These are phyloP conservation scores for Linnemannia zychae DNA, from an alignment of 192 early-diverging fungal genomes.

Conservation along the genomic window DNA sequence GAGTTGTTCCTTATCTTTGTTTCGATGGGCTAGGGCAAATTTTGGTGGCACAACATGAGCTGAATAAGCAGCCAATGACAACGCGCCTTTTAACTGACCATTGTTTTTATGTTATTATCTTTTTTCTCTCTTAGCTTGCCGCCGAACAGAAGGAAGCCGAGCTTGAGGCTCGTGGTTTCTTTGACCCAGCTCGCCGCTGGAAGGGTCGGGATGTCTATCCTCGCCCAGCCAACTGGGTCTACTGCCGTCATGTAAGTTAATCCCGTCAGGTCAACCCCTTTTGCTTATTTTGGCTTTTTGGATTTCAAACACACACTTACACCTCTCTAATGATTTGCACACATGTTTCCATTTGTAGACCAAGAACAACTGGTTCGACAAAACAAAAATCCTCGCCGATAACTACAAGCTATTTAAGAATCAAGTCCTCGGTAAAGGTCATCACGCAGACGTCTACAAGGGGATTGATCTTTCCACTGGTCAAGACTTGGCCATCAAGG, in stretches of 20 bases:
- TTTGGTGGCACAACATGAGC: background rate
- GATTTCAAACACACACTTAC: no score
- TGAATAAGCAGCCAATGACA: background rate
- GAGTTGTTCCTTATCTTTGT: no score
- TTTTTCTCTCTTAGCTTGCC: constrained; percentile 23
- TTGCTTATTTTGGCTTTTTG: background rate
- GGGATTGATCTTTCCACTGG: constrained; percentile 47
- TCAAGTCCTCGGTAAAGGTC: constrained; percentile 50
- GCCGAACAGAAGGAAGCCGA: constrained; percentile 52
- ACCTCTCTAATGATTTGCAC: constrained; percentile 6
- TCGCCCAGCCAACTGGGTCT: constrained; percentile 51
- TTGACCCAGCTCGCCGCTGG: constrained; percentile 54
- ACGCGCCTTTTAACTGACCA: background rate
- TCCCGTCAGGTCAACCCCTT: no score
- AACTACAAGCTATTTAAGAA: constrained; percentile 46
- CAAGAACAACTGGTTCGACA: constrained; percentile 54
- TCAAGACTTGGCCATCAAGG: constrained; percentile 53
- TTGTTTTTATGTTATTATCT: background rate
- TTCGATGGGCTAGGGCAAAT: background rate
- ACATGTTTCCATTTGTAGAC: constrained; percentile 17
- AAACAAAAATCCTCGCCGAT: constrained; percentile 42
- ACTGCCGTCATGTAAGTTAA: constrained; percentile 43
- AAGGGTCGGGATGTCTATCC: constrained; percentile 56
- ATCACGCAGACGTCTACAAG: constrained; percentile 55
- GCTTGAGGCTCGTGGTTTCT: constrained; percentile 47